Percentiles rank a stretch among this genome's conserved stretches.
These are phyloP conservation scores for Epithele typhae DNA, from an alignment of 768 basidiomycete genomes.

Conservation along the genomic window DNA sequence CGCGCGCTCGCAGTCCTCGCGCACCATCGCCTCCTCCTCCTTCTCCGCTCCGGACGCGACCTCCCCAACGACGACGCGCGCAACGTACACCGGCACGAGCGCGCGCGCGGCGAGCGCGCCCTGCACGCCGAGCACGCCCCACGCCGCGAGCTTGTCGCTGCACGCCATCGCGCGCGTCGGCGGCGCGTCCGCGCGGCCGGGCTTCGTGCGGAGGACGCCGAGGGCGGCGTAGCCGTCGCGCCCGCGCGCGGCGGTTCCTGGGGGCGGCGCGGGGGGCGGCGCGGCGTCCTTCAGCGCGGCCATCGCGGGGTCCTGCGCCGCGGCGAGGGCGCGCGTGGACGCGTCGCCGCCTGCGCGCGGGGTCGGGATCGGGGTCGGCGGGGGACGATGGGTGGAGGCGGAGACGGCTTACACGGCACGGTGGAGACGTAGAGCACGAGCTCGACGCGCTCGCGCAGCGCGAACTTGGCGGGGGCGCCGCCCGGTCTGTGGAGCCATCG, in stretches of 20 bases:
- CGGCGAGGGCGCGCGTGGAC: slow-evolving; percentile 74
- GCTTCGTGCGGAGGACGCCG: slow-evolving; percentile 87
- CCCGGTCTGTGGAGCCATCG: slow-evolving; percentile 43
- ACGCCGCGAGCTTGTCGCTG: slow-evolving; percentile 90
- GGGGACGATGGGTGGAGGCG: too few relatives aligned
- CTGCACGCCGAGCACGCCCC: slow-evolving; percentile 82
- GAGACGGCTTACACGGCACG: slow-evolving; percentile 57
- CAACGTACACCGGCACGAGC: slow-evolving; percentile 61
- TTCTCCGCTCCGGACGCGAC: slow-evolving; percentile 38
- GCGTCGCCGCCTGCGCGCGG: slow-evolving; percentile 87
- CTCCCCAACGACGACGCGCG: slow-evolving; percentile 67
- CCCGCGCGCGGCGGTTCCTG: slow-evolving; percentile 56
- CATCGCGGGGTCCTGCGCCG: slow-evolving; percentile 68
- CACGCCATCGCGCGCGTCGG: slow-evolving; percentile 87
- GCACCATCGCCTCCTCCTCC: slow-evolving; percentile 36
- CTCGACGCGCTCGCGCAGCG: slow-evolving; percentile 41
- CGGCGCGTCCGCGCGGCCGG: slow-evolving; percentile 86
- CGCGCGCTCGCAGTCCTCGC: slow-evolving; percentile 64
- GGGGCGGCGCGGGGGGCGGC: slow-evolving; percentile 27
- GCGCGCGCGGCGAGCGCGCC: slow-evolving; percentile 66
- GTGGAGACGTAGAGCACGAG: slow-evolving; percentile 77
- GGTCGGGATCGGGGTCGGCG: too few relatives aligned
- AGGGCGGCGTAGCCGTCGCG: slow-evolving; percentile 72
- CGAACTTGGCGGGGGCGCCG: slow-evolving; percentile 43
- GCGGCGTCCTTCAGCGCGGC: slow-evolving; percentile 61